Conservation (phyloP, 768 basidiomycete genomes). For the Russula ochroleuca region DNA sequence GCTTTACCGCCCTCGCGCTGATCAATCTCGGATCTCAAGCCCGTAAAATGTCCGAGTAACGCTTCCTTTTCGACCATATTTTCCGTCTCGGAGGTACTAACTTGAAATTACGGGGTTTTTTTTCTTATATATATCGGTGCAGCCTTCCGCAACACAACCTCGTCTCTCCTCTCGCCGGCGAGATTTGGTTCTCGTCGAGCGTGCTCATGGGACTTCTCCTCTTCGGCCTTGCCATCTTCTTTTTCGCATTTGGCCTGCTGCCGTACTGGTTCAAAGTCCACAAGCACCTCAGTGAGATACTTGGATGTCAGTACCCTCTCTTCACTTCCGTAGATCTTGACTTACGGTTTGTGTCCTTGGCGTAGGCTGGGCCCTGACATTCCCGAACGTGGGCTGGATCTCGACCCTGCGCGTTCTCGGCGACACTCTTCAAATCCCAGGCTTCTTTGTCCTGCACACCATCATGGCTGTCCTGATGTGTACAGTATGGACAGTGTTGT, state of each 20-base stretch:
- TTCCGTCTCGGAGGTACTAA: not conserved
- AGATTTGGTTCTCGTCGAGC: conserved; percentile 44
- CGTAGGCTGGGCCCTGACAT: conserved; percentile 44
- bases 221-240: conserved; percentile 46
- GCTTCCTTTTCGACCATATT: not conserved
- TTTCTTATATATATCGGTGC: not conserved
- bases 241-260: conserved; percentile 43
- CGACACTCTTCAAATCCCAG: conserved; percentile 40
- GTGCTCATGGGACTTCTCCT: conserved; percentile 41
- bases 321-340: not conserved
- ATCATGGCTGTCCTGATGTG: conserved; percentile 42
- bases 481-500: conserved; percentile 40
- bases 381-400: conserved; percentile 50
- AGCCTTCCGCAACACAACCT: conserved; percentile 38
- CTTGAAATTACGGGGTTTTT: too few relatives aligned
- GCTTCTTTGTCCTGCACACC: conserved; percentile 40
- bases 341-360: not conserved
- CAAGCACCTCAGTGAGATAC: conserved; percentile 44
- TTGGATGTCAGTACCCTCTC: conserved; percentile 38
- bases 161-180: conserved; percentile 39
- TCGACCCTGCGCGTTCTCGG: conserved; percentile 40
- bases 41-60: conserved; percentile 35
- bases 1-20: conserved; percentile 47
- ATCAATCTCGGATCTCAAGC: conserved; percentile 43
- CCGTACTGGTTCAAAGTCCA: conserved; percentile 50